Base-by-base conservation (phyloP, 2,329 filamentous ascomycete genomes). In the Penicillium occitanis region DNA sequence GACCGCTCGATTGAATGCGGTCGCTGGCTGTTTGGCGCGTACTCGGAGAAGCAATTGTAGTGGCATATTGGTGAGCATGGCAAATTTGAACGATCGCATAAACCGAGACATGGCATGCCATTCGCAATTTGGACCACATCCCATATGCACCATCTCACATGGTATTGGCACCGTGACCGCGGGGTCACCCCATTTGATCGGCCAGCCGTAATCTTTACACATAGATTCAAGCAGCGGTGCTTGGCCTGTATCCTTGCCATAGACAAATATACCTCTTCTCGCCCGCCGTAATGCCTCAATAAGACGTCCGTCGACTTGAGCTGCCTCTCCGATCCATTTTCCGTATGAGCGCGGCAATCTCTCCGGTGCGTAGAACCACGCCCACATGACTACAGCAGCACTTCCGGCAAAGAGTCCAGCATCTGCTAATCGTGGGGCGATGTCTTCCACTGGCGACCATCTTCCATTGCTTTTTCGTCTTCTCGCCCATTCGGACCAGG, bases 121-220 rank as follows among this genome's bases (percentile, higher is more conserved):
- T 75, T 96, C 92, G 77, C 92, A 80, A 65, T 83, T 91, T 1
- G 87, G 83, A 2, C 91, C 90, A 68, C 83, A 84, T 64, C 90
- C 90, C 87, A 92, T 92, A 78, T 96, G 92, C 2, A 95, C 91
- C 69, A 96, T 82, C 75, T 92, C 88, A 78, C 92, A 96, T 0
- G 91, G 91, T 66, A 94, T 90, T 0, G 92, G 92, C 10, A 89
- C 78, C 0, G 88, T 86, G 65, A 83, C 82, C 19, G 84, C 82
- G 0, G 92, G 91, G 75, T 96, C 88, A 22, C 90, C 92, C 86
- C 89, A 93, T 65, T 80, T 79, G n/a, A 82, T 73, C 0, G 92
- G 91, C 81, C 88, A 87, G 35, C 80, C 80, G 76, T 90, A 90
- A 70, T 95, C 90, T 68, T 78, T 80, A 74, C 90, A 93, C 88